phyloP scores from a whole-genome alignment of 2,329 filamentous ascomycete genomes.

The Calonectria honghensis region DNA sequence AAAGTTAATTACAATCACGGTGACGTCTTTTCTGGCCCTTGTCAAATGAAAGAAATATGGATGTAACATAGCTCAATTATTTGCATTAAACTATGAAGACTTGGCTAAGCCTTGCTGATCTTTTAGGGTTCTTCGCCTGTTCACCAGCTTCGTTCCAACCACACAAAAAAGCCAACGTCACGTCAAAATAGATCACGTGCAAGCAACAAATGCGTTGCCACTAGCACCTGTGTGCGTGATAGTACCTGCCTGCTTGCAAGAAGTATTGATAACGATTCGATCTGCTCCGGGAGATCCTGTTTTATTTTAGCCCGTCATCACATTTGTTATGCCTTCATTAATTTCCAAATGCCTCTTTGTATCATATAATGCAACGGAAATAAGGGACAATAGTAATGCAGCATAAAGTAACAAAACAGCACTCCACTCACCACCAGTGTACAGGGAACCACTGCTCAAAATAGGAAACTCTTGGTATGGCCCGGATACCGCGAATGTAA shows the following conservation, averaged over 20 bases:
- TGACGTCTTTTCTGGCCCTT: too few relatives aligned
- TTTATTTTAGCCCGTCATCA: not conserved
- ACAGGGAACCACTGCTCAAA: conserved; percentile 7
- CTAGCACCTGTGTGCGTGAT: conserved; percentile 3
- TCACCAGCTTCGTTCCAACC: not conserved
- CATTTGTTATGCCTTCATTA: not conserved
- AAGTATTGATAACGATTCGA: conserved; percentile 16
- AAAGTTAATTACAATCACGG: not conserved
- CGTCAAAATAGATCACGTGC: not conserved
- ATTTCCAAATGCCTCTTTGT: not conserved
- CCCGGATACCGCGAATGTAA: not conserved
- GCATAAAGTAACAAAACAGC: not conserved
- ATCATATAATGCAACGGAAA: not conserved
- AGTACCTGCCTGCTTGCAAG: conserved; percentile 9
- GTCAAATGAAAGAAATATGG: not conserved
- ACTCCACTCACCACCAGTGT: conserved; percentile 11
- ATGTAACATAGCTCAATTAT: not conserved
- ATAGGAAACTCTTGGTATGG: conserved; percentile 21
- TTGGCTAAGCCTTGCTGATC: not conserved
- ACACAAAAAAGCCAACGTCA: not conserved
- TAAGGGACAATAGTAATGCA: not conserved
- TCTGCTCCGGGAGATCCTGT: conserved; percentile 7
- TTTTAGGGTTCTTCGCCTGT: not conserved
- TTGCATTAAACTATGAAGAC: not conserved
- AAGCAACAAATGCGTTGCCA: conserved; percentile 6